phyloP scores from a whole-genome alignment of 2,329 filamentous ascomycete species.

The Cordyceps cateniannulata region DNA sequence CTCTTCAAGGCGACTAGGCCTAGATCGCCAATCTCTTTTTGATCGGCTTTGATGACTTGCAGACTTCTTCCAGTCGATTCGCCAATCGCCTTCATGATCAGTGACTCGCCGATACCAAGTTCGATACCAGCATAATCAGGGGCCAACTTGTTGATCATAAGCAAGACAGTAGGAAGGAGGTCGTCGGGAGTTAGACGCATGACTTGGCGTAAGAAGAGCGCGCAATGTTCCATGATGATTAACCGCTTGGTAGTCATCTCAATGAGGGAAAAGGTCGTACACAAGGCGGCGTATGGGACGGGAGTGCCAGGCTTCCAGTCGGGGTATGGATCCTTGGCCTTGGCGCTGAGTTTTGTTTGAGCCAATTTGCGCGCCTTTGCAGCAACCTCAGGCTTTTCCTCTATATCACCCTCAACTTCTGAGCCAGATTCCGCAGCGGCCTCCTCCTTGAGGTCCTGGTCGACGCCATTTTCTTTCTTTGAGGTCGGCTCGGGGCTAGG shows the following conservation, averaged over 20 bases:
- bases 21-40: slow-evolving; percentile 93
- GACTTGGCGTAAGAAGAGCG: slow-evolving; percentile 89
- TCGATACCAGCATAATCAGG: slow-evolving; percentile 96
- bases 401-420: slow-evolving; percentile 43
- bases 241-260: slow-evolving; percentile 92
- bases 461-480: slow-evolving; percentile 19
- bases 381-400: slow-evolving; percentile 62
- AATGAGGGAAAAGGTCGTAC: slow-evolving; percentile 87
- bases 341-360: slow-evolving; percentile 65
- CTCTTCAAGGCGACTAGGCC: slow-evolving; percentile 94
- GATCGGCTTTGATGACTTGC: slow-evolving; percentile 86
- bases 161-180: slow-evolving; percentile 76
- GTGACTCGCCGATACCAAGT: slow-evolving; percentile 93
- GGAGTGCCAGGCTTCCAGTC: slow-evolving; percentile 88
- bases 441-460: slow-evolving; percentile 17
- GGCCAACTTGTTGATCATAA: slow-evolving; percentile 98
- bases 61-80: slow-evolving; percentile 87
- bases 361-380: slow-evolving; percentile 75
- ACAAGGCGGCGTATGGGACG: slow-evolving; percentile 90
- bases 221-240: slow-evolving; percentile 81
- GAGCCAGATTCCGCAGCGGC: slow-evolving; percentile 26
- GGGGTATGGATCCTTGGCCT: slow-evolving; percentile 75
- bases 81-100: slow-evolving; percentile 98
- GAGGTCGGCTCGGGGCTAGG: slow-evolving; percentile 3
- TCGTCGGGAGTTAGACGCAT: slow-evolving; percentile 83